Conservation (phyloP, 176 grass and related monocot species). For the Triticum monococcum region DNA sequence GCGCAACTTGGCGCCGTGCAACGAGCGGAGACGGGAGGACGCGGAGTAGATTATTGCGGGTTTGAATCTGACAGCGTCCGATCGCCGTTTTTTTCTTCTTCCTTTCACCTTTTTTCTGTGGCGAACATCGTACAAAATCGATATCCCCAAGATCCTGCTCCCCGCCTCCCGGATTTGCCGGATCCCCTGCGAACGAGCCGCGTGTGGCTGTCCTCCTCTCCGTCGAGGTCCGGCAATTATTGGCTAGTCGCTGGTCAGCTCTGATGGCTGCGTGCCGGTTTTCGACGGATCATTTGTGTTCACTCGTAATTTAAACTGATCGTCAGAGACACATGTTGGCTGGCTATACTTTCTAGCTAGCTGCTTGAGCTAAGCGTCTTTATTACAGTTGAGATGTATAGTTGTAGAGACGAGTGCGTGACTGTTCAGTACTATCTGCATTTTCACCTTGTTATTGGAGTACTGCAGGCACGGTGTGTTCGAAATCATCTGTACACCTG, state of each 20-base stretch:
- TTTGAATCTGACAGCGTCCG: slow-evolving; percentile 38
- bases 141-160: slow-evolving; percentile 48
- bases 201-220: not conserved
- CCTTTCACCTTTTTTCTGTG: not conserved
- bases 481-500: too few relatives aligned
- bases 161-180: slow-evolving; percentile 23
- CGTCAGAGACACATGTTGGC: not conserved
- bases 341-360: not conserved
- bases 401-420: too few relatives aligned
- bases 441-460: too few relatives aligned
- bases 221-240: not conserved
- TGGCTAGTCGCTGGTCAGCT: not conserved
- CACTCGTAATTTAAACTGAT: not conserved
- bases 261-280: not conserved
- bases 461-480: too few relatives aligned
- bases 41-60: slow-evolving; percentile 19
- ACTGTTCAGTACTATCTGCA: too few relatives aligned
- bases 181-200: slow-evolving; percentile 23
- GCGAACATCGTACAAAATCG: slow-evolving; percentile 55
- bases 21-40: not conserved
- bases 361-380: not conserved
- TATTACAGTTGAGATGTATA: not conserved
- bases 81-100: slow-evolving; percentile 6
- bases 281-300: not conserved
- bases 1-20: slow-evolving; percentile 19